Evolutionary conservation across 192 early-diverging fungal species (phyloP), one percentile per base, ranked within the genome.

Genomic region (Entrophospora sp.): DNA sequence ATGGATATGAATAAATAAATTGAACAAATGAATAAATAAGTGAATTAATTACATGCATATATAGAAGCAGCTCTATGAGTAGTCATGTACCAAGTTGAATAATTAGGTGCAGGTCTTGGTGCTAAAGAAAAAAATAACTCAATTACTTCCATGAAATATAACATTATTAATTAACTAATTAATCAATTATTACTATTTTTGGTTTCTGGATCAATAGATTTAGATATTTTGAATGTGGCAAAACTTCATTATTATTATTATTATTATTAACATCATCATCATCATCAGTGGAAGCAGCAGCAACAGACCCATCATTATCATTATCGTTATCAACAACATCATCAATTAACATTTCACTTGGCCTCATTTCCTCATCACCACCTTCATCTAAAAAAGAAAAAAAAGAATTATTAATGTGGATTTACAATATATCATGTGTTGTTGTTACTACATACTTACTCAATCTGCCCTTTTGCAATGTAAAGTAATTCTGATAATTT

Each of bases 1-100:
- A 31, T 8, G n/a, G n/a, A n/a, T n/a, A n/a, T n/a, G n/a, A n/a
- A n/a, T n/a, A n/a, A n/a, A n/a, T n/a, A n/a, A n/a, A n/a, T n/a
- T n/a, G n/a, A n/a, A n/a, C n/a, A n/a, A n/a, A n/a, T n/a, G n/a
- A n/a, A n/a, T n/a, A n/a, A n/a, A n/a, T n/a, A n/a, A n/a, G n/a
- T n/a, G n/a, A n/a, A n/a, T n/a, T n/a, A n/a, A n/a, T n/a, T n/a
- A 4, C 12, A 6, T 8, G 83, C 84, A n/a, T 80, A 75, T 24
- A 85, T 86, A 18, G 81, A 83, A 25, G 78, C 67, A 52, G 78
- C 91, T 70, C 87, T 86, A 78, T 94, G 92, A 52, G 79, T 84
- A 6, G 89, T 90, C 51, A 79, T 84, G 71, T 87, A 91, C 74
- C 85, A 85, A 45, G 80, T 71, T 30, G 64, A 75, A 63, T 84